phyloP scores from a whole-genome alignment of 176 grass and related monocot species.

The Aechmea fasciata region DNA sequence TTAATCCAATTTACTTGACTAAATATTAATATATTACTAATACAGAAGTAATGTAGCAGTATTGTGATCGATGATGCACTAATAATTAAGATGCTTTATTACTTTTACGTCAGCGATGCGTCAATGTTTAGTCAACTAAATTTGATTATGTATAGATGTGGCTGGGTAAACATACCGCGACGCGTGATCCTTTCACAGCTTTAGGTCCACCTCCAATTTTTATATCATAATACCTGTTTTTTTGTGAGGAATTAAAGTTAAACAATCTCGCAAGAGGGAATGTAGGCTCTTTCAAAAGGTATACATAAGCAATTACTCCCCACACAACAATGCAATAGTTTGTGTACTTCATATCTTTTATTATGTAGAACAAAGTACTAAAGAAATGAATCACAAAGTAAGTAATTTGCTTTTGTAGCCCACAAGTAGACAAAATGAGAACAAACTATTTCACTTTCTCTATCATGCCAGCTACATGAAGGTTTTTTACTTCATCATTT shows the following conservation, averaged over 20 bases:
- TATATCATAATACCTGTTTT: conserved; percentile 79
- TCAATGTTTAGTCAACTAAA: too few relatives aligned
- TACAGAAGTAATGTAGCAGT: too few relatives aligned
- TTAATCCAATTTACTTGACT: too few relatives aligned
- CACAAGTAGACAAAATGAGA: background rate
- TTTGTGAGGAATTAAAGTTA: conserved; percentile 11
- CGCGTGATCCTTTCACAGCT: conserved; percentile 88
- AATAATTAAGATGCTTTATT: too few relatives aligned
- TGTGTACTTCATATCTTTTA: background rate
- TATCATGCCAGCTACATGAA: background rate
- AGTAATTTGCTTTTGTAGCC: background rate
- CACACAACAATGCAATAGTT: background rate
- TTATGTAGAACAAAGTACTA: background rate
- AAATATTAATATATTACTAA: too few relatives aligned
- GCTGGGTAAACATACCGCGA: conserved; percentile 49
- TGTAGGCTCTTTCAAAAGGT: background rate
- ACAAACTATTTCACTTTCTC: background rate
- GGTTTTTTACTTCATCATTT: background rate
- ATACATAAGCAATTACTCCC: background rate
- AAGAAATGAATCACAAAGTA: background rate
- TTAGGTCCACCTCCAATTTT: conserved; percentile 63
- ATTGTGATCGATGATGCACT: too few relatives aligned
- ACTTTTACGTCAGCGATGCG: too few relatives aligned
- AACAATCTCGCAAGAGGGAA: background rate
- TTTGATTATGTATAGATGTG: background rate